Base-by-base conservation (phyloP, 2,329 filamentous ascomycete species). In the Colletotrichum cuscutae region DNA sequence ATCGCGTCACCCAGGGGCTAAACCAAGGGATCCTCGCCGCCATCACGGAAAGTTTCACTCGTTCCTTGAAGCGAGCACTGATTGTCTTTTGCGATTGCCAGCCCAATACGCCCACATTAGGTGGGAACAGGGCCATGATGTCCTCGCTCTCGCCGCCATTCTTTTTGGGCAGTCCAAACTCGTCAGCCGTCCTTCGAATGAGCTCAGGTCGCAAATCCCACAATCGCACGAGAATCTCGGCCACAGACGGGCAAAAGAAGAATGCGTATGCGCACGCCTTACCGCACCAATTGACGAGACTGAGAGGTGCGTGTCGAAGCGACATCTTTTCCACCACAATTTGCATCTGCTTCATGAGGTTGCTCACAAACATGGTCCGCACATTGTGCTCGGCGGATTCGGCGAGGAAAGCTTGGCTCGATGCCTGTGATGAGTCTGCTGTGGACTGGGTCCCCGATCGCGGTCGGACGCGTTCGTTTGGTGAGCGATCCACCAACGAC, bases 221-320 rank as follows among this genome's bases (percentile, higher is more conserved):
- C 5, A 98, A 85, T 19, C 95, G 90, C 30, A 96, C 90, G 61
- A 98, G 86, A 63, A 97, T 90, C 78, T 97, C 95, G 8, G 94
- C 93, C 67, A 97, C 90, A 5, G 94, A 94, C 0, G 95, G 94
- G 32, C 94, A 95, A 78, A 97, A 98, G 83, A 96, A 97, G 82
- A 97, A 98, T 35, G 94, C 95, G 81, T 97, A 98, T 2, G 95
- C 95, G 78, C 94, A 96, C 4, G 95, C 94, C 82, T 97, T 97
- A 72, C 94, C 95, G 66, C 94, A 95, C 80, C 98, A 98, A 35
- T 93, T 93, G 71, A 98, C 94, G 71, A 95, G 81, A 76, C 90
- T 93, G 24, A 86, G 78, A 1, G 89, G 89, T 4, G 86, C 86
- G 71, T 95, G 93, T 61, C 94, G 90, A 77, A 94, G 86, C 19